A percentile compares a stretch with the other conserved stretches of the same genome.
Evolutionary conservation across 495 filamentous ascomycete species (phyloP).

Genomic region (Aspergillus cristatus): DNA sequence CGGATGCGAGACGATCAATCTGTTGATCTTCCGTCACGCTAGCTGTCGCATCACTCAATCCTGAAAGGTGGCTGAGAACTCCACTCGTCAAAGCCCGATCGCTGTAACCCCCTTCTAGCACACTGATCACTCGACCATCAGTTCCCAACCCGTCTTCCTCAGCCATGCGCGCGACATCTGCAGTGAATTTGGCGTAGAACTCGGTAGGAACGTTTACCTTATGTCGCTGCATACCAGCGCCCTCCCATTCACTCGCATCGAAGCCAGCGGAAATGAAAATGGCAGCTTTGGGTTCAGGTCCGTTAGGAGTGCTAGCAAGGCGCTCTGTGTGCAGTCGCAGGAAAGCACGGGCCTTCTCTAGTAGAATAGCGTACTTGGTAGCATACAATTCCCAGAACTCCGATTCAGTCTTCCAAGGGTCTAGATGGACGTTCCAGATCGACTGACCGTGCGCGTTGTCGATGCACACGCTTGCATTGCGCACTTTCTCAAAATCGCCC

Average conservation of each 20-base stretch:
- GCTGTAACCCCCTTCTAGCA: conserved; percentile 93
- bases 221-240: conserved; percentile 87
- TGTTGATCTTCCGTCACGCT: not conserved
- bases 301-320: conserved; percentile 41
- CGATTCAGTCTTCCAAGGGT: conserved; percentile 67
- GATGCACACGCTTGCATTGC: conserved; percentile 83
- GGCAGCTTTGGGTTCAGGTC: conserved; percentile 59
- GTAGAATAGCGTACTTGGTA: conserved; percentile 59
- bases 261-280: conserved; percentile 95
- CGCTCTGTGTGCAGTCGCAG: conserved; percentile 59
- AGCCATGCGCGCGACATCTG: conserved; percentile 71
- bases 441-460: conserved; percentile 86
- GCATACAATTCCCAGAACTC: conserved; percentile 89
- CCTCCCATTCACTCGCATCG: conserved; percentile 92
- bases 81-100: conserved; percentile 82
- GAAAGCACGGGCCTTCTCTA: conserved; percentile 73
- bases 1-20: conserved; percentile 14
- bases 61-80: conserved; percentile 78
- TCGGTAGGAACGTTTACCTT: conserved; percentile 90
- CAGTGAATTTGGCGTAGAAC: conserved; percentile 86
- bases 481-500: conserved; percentile 82
- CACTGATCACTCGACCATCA: conserved; percentile 80
- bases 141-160: conserved; percentile 69
- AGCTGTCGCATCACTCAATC: conserved; percentile 42
- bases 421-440: conserved; percentile 93